phyloP scores from a whole-genome alignment of 2,329 filamentous ascomycete species.

The Cercospora nicotianae region DNA sequence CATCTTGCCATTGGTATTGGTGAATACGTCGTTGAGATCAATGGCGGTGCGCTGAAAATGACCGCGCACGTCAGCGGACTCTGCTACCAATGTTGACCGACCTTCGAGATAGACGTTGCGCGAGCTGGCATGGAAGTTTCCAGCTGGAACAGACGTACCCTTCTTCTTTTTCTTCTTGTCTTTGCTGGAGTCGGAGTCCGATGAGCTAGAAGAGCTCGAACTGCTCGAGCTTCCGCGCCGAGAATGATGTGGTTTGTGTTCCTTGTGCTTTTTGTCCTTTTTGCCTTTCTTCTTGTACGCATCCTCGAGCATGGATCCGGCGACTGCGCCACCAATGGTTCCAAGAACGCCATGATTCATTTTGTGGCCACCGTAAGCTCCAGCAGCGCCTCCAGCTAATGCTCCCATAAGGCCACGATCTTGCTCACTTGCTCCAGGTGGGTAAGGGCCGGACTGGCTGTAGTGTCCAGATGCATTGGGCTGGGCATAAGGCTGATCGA shows the following conservation, averaged over 20 bases:
- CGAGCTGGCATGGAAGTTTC: slow-evolving; percentile 43
- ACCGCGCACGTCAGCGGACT: slow-evolving; percentile 38
- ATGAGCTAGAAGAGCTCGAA: slow-evolving; percentile 27
- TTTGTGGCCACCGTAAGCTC: slow-evolving; percentile 58
- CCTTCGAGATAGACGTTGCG: slow-evolving; percentile 40
- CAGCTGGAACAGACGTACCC: slow-evolving; percentile 27
- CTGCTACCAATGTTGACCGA: slow-evolving; percentile 41
- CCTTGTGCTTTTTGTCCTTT: slow-evolving; percentile 36
- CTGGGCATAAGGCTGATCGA: slow-evolving; percentile 24
- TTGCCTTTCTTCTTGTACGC: slow-evolving; percentile 49
- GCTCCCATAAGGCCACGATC: slow-evolving; percentile 59
- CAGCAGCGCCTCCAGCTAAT: slow-evolving; percentile 57
- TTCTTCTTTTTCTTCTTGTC: slow-evolving; percentile 22
- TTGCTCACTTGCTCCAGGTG: slow-evolving; percentile 39
- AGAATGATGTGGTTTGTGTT: slow-evolving; percentile 15
- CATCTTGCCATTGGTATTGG: slow-evolving; percentile 41
- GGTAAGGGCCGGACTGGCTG: slow-evolving; percentile 19
- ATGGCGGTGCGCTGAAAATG: slow-evolving; percentile 37
- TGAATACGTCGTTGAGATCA: slow-evolving; percentile 42
- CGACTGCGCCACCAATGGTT: slow-evolving; percentile 56
- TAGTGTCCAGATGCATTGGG: slow-evolving; percentile 16
- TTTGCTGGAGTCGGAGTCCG: slow-evolving; percentile 23
- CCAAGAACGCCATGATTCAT: slow-evolving; percentile 59
- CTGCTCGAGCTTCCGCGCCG: slow-evolving; percentile 22
- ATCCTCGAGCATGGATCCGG: slow-evolving; percentile 57